A percentile compares a stretch with the other conserved stretches of the same genome.
phyloP scores from a whole-genome alignment of 192 early-diverging fungal genomes.

The Dissophora globulifera region DNA sequence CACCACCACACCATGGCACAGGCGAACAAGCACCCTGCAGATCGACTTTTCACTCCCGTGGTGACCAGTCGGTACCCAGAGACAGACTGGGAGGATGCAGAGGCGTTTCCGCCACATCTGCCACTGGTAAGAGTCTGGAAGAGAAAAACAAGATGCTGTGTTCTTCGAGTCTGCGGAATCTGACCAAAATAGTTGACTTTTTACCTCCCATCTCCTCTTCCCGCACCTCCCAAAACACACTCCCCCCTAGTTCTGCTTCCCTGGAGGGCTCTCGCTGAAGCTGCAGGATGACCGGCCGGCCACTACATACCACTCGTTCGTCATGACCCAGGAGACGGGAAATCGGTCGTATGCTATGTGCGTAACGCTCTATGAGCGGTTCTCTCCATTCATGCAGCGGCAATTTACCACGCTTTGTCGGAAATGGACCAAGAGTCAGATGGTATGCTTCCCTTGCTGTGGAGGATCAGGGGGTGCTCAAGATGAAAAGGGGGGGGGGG shows the following conservation, averaged over 20 bases:
- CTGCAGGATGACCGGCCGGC: slow-evolving; percentile 28
- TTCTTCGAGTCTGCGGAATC: too few species aligned
- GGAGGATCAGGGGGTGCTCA: too few species aligned
- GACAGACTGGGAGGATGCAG: slow-evolving; percentile 33
- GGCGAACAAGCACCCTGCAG: slow-evolving; percentile 24
- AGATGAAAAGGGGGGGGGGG: too few species aligned
- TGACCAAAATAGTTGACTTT: neutral
- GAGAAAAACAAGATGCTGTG: too few species aligned
- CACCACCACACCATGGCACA: too few species aligned
- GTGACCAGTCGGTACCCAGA: slow-evolving; percentile 47
- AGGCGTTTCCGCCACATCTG: slow-evolving; percentile 30
- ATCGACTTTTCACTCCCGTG: slow-evolving; percentile 24
- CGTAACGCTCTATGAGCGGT: slow-evolving; percentile 51
- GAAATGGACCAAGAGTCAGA: slow-evolving; percentile 33
- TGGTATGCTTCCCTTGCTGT: too few species aligned
- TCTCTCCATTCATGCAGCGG: slow-evolving; percentile 17
- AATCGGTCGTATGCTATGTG: slow-evolving; percentile 53
- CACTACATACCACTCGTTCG: slow-evolving; percentile 55
- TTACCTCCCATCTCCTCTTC: neutral
- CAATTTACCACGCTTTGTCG: slow-evolving; percentile 26
- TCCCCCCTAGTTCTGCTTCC: slow-evolving; percentile 53
- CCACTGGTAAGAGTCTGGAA: slow-evolving; percentile 32
- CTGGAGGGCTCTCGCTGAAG: slow-evolving; percentile 44
- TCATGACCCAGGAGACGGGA: slow-evolving; percentile 58
- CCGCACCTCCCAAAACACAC: neutral